Conservation (phyloP, 2,329 filamentous ascomycete species). For the Sporothrix brasiliensis region DNA sequence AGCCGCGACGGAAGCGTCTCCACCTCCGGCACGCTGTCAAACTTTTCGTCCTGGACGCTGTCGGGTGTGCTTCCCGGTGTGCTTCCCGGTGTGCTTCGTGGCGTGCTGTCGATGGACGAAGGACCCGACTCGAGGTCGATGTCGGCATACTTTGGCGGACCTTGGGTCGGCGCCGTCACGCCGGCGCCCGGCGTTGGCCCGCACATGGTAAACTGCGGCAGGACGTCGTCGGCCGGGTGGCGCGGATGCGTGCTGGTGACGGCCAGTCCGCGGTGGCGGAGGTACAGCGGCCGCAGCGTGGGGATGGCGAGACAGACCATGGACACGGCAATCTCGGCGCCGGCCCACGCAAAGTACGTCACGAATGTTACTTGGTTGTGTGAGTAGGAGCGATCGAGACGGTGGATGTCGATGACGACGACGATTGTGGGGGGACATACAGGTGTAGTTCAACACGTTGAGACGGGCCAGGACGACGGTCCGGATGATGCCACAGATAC, state of each 20-base stretch:
- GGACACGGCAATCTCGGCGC: conserved; percentile 46
- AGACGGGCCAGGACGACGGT: conserved; percentile 40
- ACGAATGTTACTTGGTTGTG: conserved; percentile 32
- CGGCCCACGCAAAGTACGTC: conserved; percentile 42
- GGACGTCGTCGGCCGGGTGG: conserved; percentile 66
- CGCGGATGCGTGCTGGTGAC: conserved; percentile 51
- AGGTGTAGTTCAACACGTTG: conserved; percentile 40
- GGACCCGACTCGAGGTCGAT: background rate
- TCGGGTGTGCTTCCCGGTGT: conserved; percentile 14
- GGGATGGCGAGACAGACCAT: conserved; percentile 49
- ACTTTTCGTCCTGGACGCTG: conserved; percentile 24
- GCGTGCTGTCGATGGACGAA: background rate
- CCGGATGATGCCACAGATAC: conserved; percentile 40
- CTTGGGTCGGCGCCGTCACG: background rate
- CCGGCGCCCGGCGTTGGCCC: conserved; percentile 54
- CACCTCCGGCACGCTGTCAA: conserved; percentile 45
- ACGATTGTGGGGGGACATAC: conserved; percentile 37
- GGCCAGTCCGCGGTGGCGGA: conserved; percentile 47
- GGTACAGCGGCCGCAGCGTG: conserved; percentile 46
- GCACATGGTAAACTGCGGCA: conserved; percentile 46
- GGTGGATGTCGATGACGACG: too few relatives aligned
- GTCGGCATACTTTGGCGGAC: background rate
- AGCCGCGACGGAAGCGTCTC: conserved; percentile 19
- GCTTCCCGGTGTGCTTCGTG: background rate
- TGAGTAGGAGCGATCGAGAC: conserved; percentile 7